These are phyloP conservation scores for Plasmopara halstedii DNA, from an alignment of 352 stramenopile species.

Conservation along the genomic window DNA sequence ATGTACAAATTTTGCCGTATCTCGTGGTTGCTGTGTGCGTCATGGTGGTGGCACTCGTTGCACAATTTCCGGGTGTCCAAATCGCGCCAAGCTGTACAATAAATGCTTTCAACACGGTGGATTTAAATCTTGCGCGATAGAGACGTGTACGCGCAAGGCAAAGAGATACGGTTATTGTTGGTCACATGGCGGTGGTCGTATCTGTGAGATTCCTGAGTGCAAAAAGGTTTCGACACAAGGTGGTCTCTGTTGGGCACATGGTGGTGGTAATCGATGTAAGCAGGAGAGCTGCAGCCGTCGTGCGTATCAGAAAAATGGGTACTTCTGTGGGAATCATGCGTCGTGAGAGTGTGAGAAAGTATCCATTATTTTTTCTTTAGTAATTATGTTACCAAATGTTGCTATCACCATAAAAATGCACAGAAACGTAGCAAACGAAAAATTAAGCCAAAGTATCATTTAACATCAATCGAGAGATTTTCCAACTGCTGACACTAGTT, in stretches of 20 bases:
- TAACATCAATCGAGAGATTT: too few species aligned
- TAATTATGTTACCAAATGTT: too few species aligned
- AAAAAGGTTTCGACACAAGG: slow-evolving; percentile 40
- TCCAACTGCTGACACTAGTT: too few species aligned
- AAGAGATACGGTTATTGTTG: slow-evolving; percentile 66
- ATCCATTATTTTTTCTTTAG: too few species aligned
- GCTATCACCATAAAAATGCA: too few species aligned
- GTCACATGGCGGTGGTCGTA: slow-evolving; percentile 56
- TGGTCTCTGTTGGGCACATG: slow-evolving; percentile 18
- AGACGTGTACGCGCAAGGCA: slow-evolving; percentile 48
- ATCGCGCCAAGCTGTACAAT: slow-evolving; percentile 20
- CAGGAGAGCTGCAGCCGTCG: slow-evolving; percentile 11
- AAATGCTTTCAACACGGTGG: slow-evolving; percentile 21
- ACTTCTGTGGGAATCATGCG: slow-evolving; percentile 33
- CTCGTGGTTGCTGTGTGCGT: slow-evolving; percentile 41
- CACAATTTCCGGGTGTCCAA: slow-evolving; percentile 18
- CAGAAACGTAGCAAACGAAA: too few species aligned
- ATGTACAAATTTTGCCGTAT: slow-evolving; percentile 52
- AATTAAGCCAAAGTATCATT: too few species aligned
- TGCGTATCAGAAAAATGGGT: slow-evolving; percentile 20
- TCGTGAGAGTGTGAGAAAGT: neutral
- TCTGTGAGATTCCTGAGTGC: slow-evolving; percentile 46
- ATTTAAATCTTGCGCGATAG: slow-evolving; percentile 49
- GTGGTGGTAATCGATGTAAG: slow-evolving; percentile 19
- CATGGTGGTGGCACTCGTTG: slow-evolving; percentile 50